Conservation (phyloP, 306 rosid genomes). For the Dryas alaskensis region DNA sequence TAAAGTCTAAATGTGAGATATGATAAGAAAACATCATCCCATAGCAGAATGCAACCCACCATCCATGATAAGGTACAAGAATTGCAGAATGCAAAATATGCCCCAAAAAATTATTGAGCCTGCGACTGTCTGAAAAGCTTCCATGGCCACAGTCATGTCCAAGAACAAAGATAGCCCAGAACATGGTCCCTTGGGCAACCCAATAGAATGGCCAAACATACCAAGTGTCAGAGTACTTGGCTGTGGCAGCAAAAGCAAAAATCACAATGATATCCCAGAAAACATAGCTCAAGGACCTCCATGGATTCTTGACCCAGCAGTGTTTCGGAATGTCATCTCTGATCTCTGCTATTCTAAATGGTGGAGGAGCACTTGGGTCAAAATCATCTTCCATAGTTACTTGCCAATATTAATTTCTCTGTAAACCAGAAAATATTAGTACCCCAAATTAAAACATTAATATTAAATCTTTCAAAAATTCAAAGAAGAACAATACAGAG, state of each 20-base stretch:
- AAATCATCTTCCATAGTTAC: slow-evolving; percentile 24
- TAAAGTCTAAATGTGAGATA: no score
- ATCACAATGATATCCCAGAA: slow-evolving; percentile 54
- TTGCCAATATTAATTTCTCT: no score
- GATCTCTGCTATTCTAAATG: slow-evolving; percentile 67
- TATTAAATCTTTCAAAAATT: no score
- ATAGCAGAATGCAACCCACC: slow-evolving; percentile 39
- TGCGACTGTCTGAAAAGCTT: slow-evolving; percentile 72
- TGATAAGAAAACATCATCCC: no score
- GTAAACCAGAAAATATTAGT: no score
- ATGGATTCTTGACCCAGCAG: slow-evolving; percentile 77
- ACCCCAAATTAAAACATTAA: no score
- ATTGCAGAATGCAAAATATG: slow-evolving; percentile 82
- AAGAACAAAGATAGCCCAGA: slow-evolving; percentile 96
- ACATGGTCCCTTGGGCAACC: slow-evolving; percentile 89
- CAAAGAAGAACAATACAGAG: no score
- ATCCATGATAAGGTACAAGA: slow-evolving; percentile 93
- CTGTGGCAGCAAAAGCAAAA: slow-evolving; percentile 40
- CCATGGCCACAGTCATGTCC: slow-evolving; percentile 99
- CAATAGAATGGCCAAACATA: slow-evolving; percentile 74
- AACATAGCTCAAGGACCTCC: slow-evolving; percentile 67
- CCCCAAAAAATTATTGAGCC: slow-evolving; percentile 62
- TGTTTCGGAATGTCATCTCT: slow-evolving; percentile 79
- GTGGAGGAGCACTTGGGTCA: slow-evolving; percentile 82
- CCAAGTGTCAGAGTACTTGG: slow-evolving; percentile 45